A percentile compares a stretch with the other conserved stretches of the same genome.
Conservation (phyloP, 1,139 yeast genomes). For the Pneumocystis canis region DNA sequence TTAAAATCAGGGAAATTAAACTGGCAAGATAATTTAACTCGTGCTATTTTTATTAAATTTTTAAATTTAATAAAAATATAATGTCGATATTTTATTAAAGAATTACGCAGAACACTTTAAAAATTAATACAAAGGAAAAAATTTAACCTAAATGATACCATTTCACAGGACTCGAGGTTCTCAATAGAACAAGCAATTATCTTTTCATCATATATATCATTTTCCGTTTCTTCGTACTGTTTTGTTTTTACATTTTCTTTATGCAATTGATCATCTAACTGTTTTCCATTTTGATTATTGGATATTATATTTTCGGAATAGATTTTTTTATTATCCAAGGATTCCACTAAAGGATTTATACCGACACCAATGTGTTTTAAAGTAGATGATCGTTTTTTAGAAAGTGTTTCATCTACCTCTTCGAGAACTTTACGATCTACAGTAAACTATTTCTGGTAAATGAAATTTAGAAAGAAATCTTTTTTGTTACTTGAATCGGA, state of each 20-base stretch:
- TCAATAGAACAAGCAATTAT: slow-evolving; percentile 93
- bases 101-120: not conserved
- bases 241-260: slow-evolving; percentile 16
- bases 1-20: not conserved
- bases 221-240: slow-evolving; percentile 23
- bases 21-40: not conserved
- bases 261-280: slow-evolving; percentile 9
- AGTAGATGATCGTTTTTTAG: slow-evolving; percentile 16
- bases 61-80: not conserved
- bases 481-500: slow-evolving; percentile 37
- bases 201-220: slow-evolving; percentile 78
- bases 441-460: slow-evolving; percentile 44
- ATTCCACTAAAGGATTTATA: slow-evolving; percentile 23
- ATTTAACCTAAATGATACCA: slow-evolving; percentile 27
- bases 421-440: slow-evolving; percentile 45
- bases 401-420: slow-evolving; percentile 18
- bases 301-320: not conserved
- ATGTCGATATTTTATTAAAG: not conserved
- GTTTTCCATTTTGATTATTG: not conserved
- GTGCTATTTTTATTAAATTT: not conserved
- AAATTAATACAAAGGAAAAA: not conserved
- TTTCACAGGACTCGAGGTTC: slow-evolving; percentile 93
- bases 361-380: slow-evolving; percentile 18
- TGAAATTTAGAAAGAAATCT: not conserved
- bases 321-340: slow-evolving; percentile 6